Base-by-base conservation (phyloP, 179 eudicot genomes). In the Silene vulgaris region DNA sequence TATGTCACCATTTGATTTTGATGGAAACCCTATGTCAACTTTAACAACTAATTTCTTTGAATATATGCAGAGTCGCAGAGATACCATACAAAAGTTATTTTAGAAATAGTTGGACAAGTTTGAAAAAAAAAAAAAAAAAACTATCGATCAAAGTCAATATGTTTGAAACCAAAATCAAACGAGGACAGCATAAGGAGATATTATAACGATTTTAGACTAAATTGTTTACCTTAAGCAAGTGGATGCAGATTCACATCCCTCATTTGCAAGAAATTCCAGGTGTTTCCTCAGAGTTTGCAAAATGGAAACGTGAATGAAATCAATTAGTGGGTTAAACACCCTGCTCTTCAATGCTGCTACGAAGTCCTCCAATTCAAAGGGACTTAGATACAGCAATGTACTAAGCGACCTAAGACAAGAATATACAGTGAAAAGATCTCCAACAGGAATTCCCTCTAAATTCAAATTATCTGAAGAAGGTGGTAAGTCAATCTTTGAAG, bases 361-460 rank as follows among this genome's bases (percentile, higher is more conserved):
- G 62, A 96, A 86, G 79, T 91, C 99, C 83, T 83, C 97, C 90
- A 96, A 67, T 79, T 76, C 84, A 78, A 96, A 96, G 26, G 99
- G 99, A 75, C 98, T 96, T 86, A 96, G 79, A 76, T 86, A 96
- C 75, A 96, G 78, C 56, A 86, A 80, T 67, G 85, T 89, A 80
- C 98, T 96, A 80, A 96, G 93, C 32, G 98, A 90, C 79, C 98
- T 86, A 83, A 96, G 84, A 82, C 87, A 93, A 29, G 98, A 70
- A 81, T 96, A 96, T 81, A 91, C 91, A 20, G 92, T 89, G 85
- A 96, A 89, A 30, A 96, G 72, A 82, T 93, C 97, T 75, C 84
- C 66, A 5, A 83, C 78, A 30, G 97, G 86, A 82, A 96, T 81
- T 32, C 85, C 92, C 71, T 85, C 88, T 52, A 91, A 75, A 82